Evolutionary conservation across 768 basidiomycete genomes (phyloP).

Genomic region (Amanita phalloides): DNA sequence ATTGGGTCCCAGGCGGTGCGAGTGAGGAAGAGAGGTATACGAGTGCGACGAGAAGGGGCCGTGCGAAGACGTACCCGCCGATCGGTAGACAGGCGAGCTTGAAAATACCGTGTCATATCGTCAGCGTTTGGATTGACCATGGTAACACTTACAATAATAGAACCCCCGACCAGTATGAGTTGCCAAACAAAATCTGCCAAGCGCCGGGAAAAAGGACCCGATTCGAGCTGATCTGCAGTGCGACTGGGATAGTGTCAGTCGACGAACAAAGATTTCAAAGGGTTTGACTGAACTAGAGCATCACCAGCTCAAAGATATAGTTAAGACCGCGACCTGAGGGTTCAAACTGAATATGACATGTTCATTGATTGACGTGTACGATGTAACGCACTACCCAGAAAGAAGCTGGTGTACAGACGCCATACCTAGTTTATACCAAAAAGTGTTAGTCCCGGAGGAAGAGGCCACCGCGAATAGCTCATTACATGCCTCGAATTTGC

Average conservation of each 20-base stretch:
- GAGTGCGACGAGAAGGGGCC: constrained; percentile 56
- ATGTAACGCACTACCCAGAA: constrained; percentile 45
- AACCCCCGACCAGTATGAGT: constrained; percentile 38
- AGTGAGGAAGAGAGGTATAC: constrained; percentile 60
- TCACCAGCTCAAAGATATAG: constrained; percentile 56
- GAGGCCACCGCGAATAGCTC: not conserved
- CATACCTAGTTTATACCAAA: constrained; percentile 41
- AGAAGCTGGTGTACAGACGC: constrained; percentile 66
- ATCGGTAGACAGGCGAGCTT: constrained; percentile 55
- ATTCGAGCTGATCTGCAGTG: constrained; percentile 55
- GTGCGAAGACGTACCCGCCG: constrained; percentile 40
- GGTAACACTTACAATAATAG: constrained; percentile 45
- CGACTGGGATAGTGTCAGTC: constrained; percentile 32
- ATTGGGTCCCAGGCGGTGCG: constrained; percentile 53
- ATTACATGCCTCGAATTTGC: constrained; percentile 40
- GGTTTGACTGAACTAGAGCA: constrained; percentile 50
- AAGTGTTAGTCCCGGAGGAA: not conserved
- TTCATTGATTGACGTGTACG: not conserved
- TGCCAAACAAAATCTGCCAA: constrained; percentile 78
- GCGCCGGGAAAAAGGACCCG: constrained; percentile 39
- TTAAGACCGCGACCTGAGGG: constrained; percentile 33
- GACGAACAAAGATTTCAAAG: not conserved
- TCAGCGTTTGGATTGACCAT: not conserved
- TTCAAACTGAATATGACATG: not conserved
- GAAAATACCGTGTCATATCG: not conserved